Evolutionary conservation across 306 rosid species (phyloP).

Genomic region (Luffa aegyptiaca): DNA sequence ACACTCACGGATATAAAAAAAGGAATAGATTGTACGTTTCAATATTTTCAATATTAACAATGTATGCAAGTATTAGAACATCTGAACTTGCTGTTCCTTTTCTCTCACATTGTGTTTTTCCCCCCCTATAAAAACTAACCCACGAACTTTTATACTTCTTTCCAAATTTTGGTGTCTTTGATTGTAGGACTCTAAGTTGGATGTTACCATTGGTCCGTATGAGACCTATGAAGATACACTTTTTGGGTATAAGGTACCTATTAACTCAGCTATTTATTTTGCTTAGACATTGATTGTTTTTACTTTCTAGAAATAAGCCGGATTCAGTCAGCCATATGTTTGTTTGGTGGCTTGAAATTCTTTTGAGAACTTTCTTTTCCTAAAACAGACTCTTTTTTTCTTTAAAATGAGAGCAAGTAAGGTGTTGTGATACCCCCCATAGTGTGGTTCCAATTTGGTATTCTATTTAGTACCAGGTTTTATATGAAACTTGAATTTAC

Average conservation of each 20-base stretch:
- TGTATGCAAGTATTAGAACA: background rate
- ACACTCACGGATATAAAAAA: too few relatives aligned
- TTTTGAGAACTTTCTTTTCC: background rate
- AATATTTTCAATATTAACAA: background rate
- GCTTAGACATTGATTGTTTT: background rate
- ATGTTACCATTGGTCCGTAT: constrained; percentile 90
- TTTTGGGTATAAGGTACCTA: constrained; percentile 82
- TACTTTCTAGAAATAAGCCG: background rate
- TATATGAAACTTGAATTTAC: constrained; percentile 5
- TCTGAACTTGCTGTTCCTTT: background rate
- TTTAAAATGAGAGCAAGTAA: background rate
- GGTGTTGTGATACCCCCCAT: background rate
- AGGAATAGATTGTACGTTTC: background rate
- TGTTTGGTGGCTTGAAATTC: background rate
- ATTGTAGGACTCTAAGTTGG: constrained; percentile 76
- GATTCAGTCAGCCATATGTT: background rate
- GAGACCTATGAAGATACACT: constrained; percentile 87
- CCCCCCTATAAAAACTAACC: background rate
- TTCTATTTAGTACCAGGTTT: background rate
- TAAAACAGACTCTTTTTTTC: background rate
- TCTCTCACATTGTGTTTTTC: background rate
- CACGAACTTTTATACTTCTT: background rate
- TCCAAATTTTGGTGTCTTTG: background rate
- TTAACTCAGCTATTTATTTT: background rate
- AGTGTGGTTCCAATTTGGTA: background rate